Conservation (phyloP, 2,329 filamentous ascomycete genomes). For the Calycina herbarum region DNA sequence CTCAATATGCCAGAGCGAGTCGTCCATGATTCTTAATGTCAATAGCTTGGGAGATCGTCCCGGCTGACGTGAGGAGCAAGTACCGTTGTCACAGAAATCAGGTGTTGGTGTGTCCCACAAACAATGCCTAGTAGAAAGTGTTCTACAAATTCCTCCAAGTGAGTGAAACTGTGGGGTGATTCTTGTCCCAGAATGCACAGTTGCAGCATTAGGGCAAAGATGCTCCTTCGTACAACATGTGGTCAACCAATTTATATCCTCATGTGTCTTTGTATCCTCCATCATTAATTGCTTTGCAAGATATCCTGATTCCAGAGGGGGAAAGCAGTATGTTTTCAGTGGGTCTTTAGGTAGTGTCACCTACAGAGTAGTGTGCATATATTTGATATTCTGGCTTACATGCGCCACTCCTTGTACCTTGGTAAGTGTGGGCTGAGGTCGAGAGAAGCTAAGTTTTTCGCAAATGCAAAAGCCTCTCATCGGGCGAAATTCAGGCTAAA, state of each 20-base stretch:
- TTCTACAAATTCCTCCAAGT: background rate
- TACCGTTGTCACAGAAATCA: conserved; percentile 1
- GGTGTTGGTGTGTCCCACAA: background rate
- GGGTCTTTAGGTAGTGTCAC: background rate
- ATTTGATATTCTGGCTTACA: background rate
- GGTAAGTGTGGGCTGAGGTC: background rate
- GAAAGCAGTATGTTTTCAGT: background rate
- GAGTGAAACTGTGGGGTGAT: background rate
- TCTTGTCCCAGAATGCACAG: background rate
- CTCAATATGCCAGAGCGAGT: background rate
- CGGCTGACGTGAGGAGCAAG: conserved; percentile 3
- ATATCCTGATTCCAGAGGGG: background rate
- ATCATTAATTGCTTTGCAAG: background rate
- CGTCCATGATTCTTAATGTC: conserved; percentile 3
- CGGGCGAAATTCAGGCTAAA: background rate
- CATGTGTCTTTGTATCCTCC: background rate
- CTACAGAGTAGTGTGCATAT: background rate
- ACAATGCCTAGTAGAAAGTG: conserved; percentile 1
- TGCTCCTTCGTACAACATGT: conserved; percentile 5
- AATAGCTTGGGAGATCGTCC: background rate
- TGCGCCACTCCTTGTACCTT: background rate
- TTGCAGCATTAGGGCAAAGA: background rate
- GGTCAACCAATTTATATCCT: conserved; percentile 2
- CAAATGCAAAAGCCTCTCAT: background rate
- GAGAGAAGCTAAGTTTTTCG: background rate